Percentiles rank a stretch among this genome's conserved stretches.
These are phyloP conservation scores for Chaetomiaceae sp. DNA, from an alignment of 2,329 filamentous ascomycete genomes.

Conservation along the genomic window DNA sequence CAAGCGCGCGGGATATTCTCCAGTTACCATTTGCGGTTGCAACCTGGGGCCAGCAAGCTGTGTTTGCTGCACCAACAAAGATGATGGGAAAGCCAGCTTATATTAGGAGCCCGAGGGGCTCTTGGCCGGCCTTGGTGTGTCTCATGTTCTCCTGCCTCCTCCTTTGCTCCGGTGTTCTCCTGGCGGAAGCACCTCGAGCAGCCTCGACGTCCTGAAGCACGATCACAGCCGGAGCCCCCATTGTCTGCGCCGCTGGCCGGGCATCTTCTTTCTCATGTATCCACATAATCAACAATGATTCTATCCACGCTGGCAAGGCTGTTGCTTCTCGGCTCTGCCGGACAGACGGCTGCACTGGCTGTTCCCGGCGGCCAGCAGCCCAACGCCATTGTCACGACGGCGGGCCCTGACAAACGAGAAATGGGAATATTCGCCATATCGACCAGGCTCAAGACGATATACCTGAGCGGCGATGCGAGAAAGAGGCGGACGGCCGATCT, in stretches of 20 bases:
- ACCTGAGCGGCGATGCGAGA: conserved; percentile 29
- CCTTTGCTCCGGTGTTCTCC: neutral
- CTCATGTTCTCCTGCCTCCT: neutral
- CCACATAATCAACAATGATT: neutral
- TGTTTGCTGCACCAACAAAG: neutral
- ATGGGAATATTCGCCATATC: conserved; percentile 29
- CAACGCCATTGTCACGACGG: neutral
- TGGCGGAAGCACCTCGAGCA: neutral
- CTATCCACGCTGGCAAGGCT: neutral
- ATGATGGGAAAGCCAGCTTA: neutral
- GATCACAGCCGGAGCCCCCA: neutral
- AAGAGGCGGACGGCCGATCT: conserved; percentile 30
- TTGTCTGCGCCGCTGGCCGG: neutral
- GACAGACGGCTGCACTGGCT: neutral
- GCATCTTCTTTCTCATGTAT: neutral
- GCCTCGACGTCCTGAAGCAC: no score
- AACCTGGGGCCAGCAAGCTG: neutral
- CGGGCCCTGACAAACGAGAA: conserved; percentile 11
- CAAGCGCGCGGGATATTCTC: neutral
- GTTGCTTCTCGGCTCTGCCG: neutral
- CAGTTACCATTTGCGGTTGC: neutral
- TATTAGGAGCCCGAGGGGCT: neutral
- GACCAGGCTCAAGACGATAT: conserved; percentile 12
- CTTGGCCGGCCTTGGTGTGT: no score
- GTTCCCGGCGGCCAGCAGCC: neutral